Evolutionary conservation across 2,329 filamentous ascomycete genomes (phyloP), one percentile per base, ranked within the genome.

Genomic region (Tolypocladium guangdongense): DNA sequence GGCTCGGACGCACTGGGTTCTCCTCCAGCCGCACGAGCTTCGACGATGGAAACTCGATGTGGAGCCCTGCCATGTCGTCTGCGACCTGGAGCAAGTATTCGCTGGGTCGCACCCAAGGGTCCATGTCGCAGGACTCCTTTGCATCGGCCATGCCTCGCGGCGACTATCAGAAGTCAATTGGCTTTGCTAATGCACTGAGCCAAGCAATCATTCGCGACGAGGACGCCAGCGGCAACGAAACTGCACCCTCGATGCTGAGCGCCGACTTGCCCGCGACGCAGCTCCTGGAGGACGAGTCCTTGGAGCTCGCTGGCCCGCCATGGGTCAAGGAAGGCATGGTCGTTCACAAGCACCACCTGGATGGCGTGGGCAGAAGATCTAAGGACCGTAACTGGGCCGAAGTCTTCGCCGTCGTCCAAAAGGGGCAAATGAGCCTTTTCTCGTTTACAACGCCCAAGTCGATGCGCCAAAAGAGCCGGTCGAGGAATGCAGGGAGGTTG

Each of bases 251-350:
- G 63, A 75, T 74, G 60, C 74, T 78, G 58, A 84, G 86, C 60
- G 83, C 85, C 33, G 80, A 82, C 46, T 71, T 82, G 36, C 75
- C 74, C 1, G 74, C 74, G 1, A 75, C 80, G 6, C 82, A 86
- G 30, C 74, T 96, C 11, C 81, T 97, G 0, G 92, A 96, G 63
- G 93, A 97, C 63, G 93, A 99, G 64, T 90, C 87, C 0, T 78
- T 99, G 14, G 91, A 95, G 64, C 82, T 99, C 39, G 84, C 87
- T 12, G 93, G 93, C 27, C 89, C 93, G n/a, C 93, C 93, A 0
- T 99, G 93, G 93, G 86, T 95, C 32, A 99, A 99, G 71, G 93
- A 99, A 70, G 93, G 93, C 57, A 89, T 95, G 61, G 77, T 97
- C 22, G 92, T 92, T 60, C 92, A 99, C 73, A 97, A 97, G 70